Percentiles rank a stretch among this genome's conserved stretches.
Evolutionary conservation across 768 basidiomycete species (phyloP).

Genomic region (Phylloporus sp.): DNA sequence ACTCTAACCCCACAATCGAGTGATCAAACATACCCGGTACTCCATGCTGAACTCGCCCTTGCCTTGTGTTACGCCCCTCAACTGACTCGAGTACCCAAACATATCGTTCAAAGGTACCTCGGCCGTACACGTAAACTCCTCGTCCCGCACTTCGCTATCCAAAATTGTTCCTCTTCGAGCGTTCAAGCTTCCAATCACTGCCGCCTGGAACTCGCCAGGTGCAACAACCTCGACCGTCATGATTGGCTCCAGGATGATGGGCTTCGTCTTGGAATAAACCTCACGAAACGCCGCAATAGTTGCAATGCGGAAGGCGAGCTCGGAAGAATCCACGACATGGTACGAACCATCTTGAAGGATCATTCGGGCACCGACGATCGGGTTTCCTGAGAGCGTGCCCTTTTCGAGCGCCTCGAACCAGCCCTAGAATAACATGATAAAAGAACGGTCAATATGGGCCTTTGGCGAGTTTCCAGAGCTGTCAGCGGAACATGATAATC

Average conservation of each 20-base stretch:
- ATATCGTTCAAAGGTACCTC: slow-evolving; percentile 97
- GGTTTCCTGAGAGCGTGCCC: slow-evolving; percentile 84
- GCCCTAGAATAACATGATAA: slow-evolving; percentile 48
- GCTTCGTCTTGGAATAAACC: slow-evolving; percentile 68
- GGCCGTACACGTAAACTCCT: slow-evolving; percentile 88
- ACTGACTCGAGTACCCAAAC: slow-evolving; percentile 94
- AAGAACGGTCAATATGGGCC: background rate
- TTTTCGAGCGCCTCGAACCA: slow-evolving; percentile 94
- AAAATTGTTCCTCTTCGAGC: slow-evolving; percentile 89
- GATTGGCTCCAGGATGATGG: slow-evolving; percentile 93
- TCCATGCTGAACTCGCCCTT: slow-evolving; percentile 89
- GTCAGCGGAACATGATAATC: slow-evolving; percentile 10
- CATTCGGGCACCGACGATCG: slow-evolving; percentile 80
- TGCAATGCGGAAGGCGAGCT: slow-evolving; percentile 89
- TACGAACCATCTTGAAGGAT: slow-evolving; percentile 88
- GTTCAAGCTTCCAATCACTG: slow-evolving; percentile 93
- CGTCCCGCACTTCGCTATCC: slow-evolving; percentile 94
- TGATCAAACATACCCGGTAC: slow-evolving; percentile 53
- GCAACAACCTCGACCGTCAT: slow-evolving; percentile 98
- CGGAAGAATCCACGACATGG: slow-evolving; percentile 95
- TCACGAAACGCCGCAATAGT: slow-evolving; percentile 93
- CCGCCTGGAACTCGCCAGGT: slow-evolving; percentile 92
- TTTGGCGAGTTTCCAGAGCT: background rate
- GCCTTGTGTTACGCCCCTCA: slow-evolving; percentile 93
- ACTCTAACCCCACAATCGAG: background rate